Conservation (phyloP, 257 asterid genomes). For the Petunia axillaris region DNA sequence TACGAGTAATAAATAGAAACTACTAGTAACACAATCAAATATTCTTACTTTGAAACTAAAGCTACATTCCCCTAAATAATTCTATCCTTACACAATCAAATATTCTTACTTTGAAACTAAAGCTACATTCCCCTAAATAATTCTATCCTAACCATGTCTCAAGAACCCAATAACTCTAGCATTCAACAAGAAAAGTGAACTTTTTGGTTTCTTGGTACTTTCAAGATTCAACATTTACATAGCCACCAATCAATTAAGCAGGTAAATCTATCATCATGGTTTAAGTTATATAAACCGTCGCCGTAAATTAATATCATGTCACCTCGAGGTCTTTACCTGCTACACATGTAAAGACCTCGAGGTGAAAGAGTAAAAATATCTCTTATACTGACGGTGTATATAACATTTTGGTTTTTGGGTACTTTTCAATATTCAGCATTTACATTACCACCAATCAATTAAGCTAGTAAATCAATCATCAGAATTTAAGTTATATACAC, state of each 20-base stretch:
- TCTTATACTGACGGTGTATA: too few relatives aligned
- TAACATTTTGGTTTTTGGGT: too few relatives aligned
- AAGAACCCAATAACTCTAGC: background rate
- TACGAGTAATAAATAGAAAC: background rate
- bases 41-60: background rate
- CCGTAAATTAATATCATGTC: too few relatives aligned
- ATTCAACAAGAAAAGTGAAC: slow-evolving; percentile 1
- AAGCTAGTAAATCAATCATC: too few relatives aligned
- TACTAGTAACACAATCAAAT: background rate
- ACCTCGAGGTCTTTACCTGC: too few relatives aligned
- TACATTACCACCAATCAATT: too few relatives aligned
- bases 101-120: background rate
- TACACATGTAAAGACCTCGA: too few relatives aligned
- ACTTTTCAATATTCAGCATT: too few relatives aligned
- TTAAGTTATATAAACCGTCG: too few relatives aligned
- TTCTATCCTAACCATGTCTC: background rate
- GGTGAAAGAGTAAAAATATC: too few relatives aligned
- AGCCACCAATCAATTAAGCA: background rate
- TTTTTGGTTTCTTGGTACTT: background rate
- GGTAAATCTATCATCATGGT: background rate
- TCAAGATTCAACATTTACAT: slow-evolving; percentile 12
- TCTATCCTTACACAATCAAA: background rate
- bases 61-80: background rate
- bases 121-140: background rate
- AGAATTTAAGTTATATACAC: too few relatives aligned